Percentiles rank a stretch among this genome's conserved stretches.
Conservation (phyloP, 441 rosid species). For the Brassica hybrid region DNA sequence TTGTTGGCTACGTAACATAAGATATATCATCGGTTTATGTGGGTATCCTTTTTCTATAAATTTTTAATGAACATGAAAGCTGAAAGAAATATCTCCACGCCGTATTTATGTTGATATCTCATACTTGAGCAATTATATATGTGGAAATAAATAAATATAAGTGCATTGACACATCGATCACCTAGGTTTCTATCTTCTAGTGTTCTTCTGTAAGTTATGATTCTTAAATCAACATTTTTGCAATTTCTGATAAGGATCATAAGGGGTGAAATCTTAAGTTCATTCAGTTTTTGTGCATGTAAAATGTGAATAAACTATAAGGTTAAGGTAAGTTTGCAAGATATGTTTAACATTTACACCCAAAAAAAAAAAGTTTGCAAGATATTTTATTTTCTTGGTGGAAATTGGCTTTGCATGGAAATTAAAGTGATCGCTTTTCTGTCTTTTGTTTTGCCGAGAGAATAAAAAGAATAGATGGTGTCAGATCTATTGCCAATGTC, state of each 20-base stretch:
- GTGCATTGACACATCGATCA: slow-evolving; percentile 25
- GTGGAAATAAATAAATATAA: slow-evolving; percentile 20
- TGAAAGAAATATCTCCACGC: slow-evolving; percentile 30
- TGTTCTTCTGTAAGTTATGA: neutral
- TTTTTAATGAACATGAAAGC: slow-evolving; percentile 12
- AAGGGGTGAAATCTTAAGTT: neutral
- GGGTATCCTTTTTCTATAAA: slow-evolving; percentile 12
- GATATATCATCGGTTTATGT: slow-evolving; percentile 28
- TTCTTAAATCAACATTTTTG: neutral
- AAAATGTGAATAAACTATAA: neutral
- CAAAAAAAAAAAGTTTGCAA: neutral
- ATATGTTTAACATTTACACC: no score
- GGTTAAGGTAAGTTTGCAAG: no score
- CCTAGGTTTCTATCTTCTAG: slow-evolving; percentile 7
- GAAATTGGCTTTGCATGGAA: no score
- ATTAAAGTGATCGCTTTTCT: neutral
- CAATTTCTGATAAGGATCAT: neutral
- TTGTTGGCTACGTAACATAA: neutral
- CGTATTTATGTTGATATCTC: slow-evolving; percentile 22
- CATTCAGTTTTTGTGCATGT: neutral
- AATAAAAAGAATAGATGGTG: neutral
- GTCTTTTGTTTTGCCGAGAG: neutral
- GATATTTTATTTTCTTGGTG: neutral
- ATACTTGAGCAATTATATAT: slow-evolving; percentile 15
- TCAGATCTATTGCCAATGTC: no score